Conservation (phyloP, 176 grass and related monocot genomes). For the Poa annua region DNA sequence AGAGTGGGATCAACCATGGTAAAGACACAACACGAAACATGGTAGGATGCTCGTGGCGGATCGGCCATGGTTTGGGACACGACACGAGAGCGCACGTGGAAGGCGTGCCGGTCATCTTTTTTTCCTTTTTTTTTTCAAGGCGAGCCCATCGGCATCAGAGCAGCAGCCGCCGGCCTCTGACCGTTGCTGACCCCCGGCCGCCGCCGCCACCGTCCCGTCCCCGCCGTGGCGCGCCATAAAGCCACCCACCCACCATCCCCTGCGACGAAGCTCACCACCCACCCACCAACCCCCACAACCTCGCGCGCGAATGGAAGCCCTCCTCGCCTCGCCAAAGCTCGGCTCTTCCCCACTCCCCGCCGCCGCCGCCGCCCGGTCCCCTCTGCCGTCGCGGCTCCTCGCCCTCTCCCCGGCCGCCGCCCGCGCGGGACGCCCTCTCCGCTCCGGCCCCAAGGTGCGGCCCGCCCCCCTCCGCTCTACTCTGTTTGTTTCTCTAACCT, state of each 20-base stretch:
- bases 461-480: not conserved
- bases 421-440: not conserved
- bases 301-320: constrained; percentile 42
- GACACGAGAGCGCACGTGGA: not conserved
- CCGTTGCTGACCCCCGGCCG: not conserved
- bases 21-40: no score
- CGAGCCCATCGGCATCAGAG: not conserved
- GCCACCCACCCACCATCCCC: no score
- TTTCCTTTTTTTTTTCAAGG: not conserved
- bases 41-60: no score
- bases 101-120: not conserved
- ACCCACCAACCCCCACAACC: not conserved
- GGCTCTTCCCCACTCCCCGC: not conserved
- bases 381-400: not conserved
- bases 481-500: not conserved
- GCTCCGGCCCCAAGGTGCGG: constrained; percentile 24
- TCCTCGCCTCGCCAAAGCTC: constrained; percentile 20
- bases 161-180: not conserved
- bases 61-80: no score
- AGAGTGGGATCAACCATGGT: no score
- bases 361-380: not conserved
- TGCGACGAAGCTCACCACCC: constrained; percentile 5
- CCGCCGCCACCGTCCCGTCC: no score
- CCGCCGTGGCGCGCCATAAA: no score
- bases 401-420: not conserved